These are phyloP conservation scores for Fusarium bulbicola DNA, from an alignment of 2,329 filamentous ascomycete species.

Conservation along the genomic window DNA sequence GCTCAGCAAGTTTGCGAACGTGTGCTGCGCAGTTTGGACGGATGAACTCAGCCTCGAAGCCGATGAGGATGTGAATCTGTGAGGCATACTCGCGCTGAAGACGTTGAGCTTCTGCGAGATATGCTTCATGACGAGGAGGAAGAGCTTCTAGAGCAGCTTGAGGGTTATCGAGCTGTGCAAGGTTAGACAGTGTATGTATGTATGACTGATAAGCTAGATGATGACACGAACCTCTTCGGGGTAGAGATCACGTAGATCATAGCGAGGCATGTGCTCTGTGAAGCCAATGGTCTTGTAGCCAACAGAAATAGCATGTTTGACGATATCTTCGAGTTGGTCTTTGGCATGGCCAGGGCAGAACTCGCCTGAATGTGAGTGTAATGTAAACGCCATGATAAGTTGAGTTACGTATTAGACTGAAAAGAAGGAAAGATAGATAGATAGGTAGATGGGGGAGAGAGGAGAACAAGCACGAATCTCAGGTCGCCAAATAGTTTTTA, in stretches of 20 bases:
- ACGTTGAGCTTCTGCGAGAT: constrained; percentile 77
- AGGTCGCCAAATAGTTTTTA: not conserved
- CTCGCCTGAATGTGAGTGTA: constrained; percentile 97
- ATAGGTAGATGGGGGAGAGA: not conserved
- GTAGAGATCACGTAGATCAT: constrained; percentile 79
- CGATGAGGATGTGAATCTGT: constrained; percentile 82
- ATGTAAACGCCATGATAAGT: constrained; percentile 87
- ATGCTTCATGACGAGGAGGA: constrained; percentile 70
- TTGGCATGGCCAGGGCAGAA: constrained; percentile 93
- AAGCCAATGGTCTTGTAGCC: constrained; percentile 86
- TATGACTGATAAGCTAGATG: not conserved
- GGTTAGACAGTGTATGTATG: constrained; percentile 2
- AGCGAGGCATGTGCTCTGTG: constrained; percentile 95
- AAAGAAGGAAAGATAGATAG: not conserved
- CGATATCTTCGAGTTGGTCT: constrained; percentile 83
- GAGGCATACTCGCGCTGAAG: constrained; percentile 75
- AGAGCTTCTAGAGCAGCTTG: constrained; percentile 59
- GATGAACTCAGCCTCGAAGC: constrained; percentile 95
- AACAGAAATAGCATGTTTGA: constrained; percentile 79
- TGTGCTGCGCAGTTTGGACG: constrained; percentile 68
- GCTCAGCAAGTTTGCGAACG: constrained; percentile 68
- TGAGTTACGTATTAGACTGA: not conserved
- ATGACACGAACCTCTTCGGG: constrained; percentile 78
- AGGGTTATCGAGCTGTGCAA: constrained; percentile 59
- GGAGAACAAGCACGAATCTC: not conserved